These are phyloP conservation scores for Colletotrichum sojae DNA, from an alignment of 2,329 filamentous ascomycete genomes.

Conservation along the genomic window DNA sequence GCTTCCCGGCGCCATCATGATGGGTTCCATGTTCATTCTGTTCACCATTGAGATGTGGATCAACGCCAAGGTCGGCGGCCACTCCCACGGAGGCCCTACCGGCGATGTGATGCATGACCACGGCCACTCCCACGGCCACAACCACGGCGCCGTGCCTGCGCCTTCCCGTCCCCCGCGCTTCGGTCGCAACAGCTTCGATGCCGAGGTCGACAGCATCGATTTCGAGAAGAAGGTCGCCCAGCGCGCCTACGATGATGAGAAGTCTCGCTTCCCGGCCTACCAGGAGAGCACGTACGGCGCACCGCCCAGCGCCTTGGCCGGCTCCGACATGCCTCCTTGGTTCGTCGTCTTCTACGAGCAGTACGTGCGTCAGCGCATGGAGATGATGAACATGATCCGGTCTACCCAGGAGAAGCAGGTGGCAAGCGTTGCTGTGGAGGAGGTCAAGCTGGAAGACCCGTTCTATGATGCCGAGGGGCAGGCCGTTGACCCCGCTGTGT, in stretches of 20 bases:
- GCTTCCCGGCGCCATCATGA: constrained; percentile 76
- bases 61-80: constrained; percentile 70
- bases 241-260: constrained; percentile 57
- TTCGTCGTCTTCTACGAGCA: constrained; percentile 75
- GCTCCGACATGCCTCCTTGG: constrained; percentile 71
- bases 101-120: constrained; percentile 49
- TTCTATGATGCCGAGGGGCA: constrained; percentile 62
- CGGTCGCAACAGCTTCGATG: constrained; percentile 51
- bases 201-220: constrained; percentile 47
- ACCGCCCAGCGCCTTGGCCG: constrained; percentile 46
- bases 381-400: constrained; percentile 69
- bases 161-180: constrained; percentile 51
- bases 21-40: constrained; percentile 71
- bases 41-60: constrained; percentile 76
- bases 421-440: constrained; percentile 48
- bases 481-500: constrained; percentile 59
- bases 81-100: constrained; percentile 70
- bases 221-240: constrained; percentile 60
- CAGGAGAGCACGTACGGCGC: constrained; percentile 46
- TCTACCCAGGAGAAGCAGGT: constrained; percentile 50
- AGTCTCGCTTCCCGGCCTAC: constrained; percentile 42
- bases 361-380: constrained; percentile 72
- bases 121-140: constrained; percentile 22
- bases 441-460: constrained; percentile 47
- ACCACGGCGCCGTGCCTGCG: constrained; percentile 34